These are phyloP conservation scores for Gossypium mustelinum DNA, from an alignment of 345 rosid species.

Conservation along the genomic window DNA sequence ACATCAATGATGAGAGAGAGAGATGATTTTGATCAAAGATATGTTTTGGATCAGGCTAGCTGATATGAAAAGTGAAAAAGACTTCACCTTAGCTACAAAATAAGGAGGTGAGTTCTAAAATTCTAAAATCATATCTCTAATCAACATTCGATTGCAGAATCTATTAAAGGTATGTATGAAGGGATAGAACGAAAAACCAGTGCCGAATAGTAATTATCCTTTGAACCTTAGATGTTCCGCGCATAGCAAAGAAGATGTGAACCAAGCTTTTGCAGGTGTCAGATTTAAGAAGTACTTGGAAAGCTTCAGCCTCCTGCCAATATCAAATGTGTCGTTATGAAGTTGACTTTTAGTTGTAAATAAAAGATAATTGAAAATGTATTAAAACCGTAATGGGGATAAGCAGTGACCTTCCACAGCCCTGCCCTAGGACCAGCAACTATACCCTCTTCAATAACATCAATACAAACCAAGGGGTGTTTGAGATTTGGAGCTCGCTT, in stretches of 20 bases:
- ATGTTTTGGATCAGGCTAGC: neutral
- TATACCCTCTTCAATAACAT: slow-evolving; percentile 77
- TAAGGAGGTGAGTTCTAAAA: neutral
- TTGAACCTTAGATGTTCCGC: slow-evolving; percentile 81
- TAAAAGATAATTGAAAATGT: slow-evolving; percentile 9
- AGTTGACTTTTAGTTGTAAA: slow-evolving; percentile 10
- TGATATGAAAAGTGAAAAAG: neutral
- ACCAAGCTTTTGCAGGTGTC: slow-evolving; percentile 83
- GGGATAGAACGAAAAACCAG: neutral
- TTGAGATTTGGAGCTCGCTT: slow-evolving; percentile 76
- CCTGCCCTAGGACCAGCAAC: slow-evolving; percentile 82
- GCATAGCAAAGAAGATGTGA: slow-evolving; percentile 83
- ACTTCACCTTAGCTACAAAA: neutral
- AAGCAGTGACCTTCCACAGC: slow-evolving; percentile 58
- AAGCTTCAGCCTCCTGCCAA: slow-evolving; percentile 71
- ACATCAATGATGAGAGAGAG: neutral
- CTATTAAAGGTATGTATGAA: neutral
- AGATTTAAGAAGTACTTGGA: slow-evolving; percentile 47
- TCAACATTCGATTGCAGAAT: neutral
- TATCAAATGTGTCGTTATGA: slow-evolving; percentile 10
- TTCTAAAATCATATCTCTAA: neutral
- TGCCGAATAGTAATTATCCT: slow-evolving; percentile 3
- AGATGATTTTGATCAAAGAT: neutral
- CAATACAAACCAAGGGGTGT: slow-evolving; percentile 88
- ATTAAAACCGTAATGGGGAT: neutral